Evolutionary conservation across 108 stramenopile genomes (phyloP), one percentile per base, ranked within the genome.

Genomic region (Mayamaea pseudoterrestris): DNA sequence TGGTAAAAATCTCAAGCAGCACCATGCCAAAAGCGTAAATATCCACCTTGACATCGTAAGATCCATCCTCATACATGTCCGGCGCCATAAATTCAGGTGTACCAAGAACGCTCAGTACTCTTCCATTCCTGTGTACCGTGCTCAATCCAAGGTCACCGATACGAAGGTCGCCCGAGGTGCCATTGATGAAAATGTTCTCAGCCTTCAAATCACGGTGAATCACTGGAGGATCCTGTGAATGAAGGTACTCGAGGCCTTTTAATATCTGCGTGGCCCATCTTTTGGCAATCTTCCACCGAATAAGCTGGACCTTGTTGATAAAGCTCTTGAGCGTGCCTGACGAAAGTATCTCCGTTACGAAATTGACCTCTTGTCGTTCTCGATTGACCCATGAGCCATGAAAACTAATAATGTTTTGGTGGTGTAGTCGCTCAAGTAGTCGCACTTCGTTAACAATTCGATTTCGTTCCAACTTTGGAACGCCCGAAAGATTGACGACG

Each of bases 61-160:
- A 65, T 17, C 35, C 58, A 61, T 97, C 96, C 40, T 99, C 96
- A 54, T 97, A 97, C 30, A 95, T 79, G 54, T 97, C 98, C 5
- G 98, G 98, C 22, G 98, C 96, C 98, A 99, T 99, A 65, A 96
- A 99, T 66, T 97, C 95, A 5, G 98, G 98, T 41, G 98, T 99
- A 26, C 98, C 98, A 3, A 95, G 72, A 20, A 97, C 91, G 52
- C 80, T 83, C 27, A 83, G 63, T 24, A 65, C 78, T 74, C 83
- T 71, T 49, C 82, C 75, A 47, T 91, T 90, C n/a, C 74, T 69
- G 39, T 80, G 87, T 8, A 71, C 78, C 5, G 96, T 97, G 44
- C 85, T 88, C 32, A 99, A 71, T 12, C 98, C 96, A 35, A 99
- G 69, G 58, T 99, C 98, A 27, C 95, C 96, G 59, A 99, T 97